These are phyloP conservation scores for Agrocybe pediades DNA, from an alignment of 768 basidiomycete species.

Conservation along the genomic window DNA sequence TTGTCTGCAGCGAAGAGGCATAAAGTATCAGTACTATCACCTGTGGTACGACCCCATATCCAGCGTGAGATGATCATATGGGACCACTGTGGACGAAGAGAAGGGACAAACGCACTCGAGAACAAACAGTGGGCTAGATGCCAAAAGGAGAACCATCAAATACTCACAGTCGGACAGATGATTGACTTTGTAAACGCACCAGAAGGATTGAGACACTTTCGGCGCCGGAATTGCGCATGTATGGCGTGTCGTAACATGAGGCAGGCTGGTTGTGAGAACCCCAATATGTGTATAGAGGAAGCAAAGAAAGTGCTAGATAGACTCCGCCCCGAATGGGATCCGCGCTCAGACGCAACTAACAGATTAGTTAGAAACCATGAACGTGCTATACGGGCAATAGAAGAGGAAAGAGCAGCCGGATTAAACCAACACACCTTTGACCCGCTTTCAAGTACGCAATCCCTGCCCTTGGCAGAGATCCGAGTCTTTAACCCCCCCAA, in stretches of 20 bases:
- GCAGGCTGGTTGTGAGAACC: not conserved
- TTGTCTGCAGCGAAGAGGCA: not conserved
- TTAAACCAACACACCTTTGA: too few relatives aligned
- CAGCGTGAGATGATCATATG: not conserved
- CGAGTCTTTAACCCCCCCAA: too few relatives aligned
- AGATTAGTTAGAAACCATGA: too few relatives aligned
- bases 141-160: not conserved
- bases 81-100: not conserved
- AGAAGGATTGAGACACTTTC: not conserved
- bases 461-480: too few relatives aligned
- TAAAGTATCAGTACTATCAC: not conserved
- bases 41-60: not conserved
- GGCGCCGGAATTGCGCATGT: not conserved
- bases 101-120: not conserved
- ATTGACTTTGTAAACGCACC: not conserved
- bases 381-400: too few relatives aligned
- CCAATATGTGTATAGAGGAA: not conserved
- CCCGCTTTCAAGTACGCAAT: too few relatives aligned
- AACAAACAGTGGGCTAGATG: not conserved
- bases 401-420: too few relatives aligned
- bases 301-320: not conserved
- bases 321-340: not conserved
- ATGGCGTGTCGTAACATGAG: not conserved
- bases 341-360: too few relatives aligned
- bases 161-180: not conserved